These are phyloP conservation scores for Eleusine coracana DNA, from an alignment of 176 grass and related monocot genomes.

Conservation along the genomic window DNA sequence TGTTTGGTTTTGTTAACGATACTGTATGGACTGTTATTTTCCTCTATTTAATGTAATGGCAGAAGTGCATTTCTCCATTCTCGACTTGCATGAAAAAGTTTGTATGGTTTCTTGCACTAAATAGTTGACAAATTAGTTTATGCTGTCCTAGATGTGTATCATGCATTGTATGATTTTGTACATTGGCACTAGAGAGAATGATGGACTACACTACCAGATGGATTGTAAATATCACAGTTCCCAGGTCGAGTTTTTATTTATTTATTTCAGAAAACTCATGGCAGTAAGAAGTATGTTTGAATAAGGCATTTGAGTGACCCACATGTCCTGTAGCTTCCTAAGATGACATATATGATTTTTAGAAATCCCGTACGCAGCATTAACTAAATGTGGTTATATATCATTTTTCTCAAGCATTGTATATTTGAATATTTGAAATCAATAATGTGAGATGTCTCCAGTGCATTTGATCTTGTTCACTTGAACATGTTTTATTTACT, in stretches of 20 bases:
- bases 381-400: neutral
- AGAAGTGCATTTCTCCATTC: neutral
- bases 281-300: neutral
- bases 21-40: neutral
- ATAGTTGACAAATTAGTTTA: neutral
- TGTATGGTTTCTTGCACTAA: neutral
- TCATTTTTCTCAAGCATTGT: neutral
- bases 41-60: neutral
- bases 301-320: neutral
- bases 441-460: neutral
- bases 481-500: neutral
- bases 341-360: neutral
- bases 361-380: neutral
- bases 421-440: neutral
- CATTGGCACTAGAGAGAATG: slow-evolving; percentile 2
- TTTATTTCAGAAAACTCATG: neutral
- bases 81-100: neutral
- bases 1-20: neutral
- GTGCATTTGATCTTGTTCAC: neutral
- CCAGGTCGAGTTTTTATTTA: neutral
- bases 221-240: neutral
- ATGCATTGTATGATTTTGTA: neutral
- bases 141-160: neutral
- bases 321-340: neutral
- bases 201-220: neutral